Evolutionary conservation across 208 protist genomes (phyloP), one percentile per base, ranked within the genome.

Genomic region (Wallacemonas sp.): DNA sequence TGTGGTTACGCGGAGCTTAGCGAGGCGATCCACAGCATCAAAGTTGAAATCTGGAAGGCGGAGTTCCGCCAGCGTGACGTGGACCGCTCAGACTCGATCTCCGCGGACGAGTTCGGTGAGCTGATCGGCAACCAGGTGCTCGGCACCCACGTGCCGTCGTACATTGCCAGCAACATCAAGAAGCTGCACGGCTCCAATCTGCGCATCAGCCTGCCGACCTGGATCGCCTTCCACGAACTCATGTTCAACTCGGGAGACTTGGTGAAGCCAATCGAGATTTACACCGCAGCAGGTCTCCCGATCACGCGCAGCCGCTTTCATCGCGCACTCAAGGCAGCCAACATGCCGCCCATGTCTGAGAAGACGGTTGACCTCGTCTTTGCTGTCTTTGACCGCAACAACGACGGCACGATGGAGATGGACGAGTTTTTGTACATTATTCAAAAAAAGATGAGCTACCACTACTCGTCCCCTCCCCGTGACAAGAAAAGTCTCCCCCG

Each of bases 401-500:
- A 74, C 27, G 83, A 96, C 67, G 92, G 92, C 39, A 74, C 77
- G 19, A 70, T 96, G 67, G 80, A 92, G 49, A 87, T 92, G 19
- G 87, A 94, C 23, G 92, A 96, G 68, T 90, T 94, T 52, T 54
- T 95, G 0, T 85, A 63, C 48, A 76, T 96, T 26, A 92, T 96
- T 85, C 61, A 80, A 43, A 78, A 85, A 26, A 92, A 91, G 65
- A 76, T 89, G 29, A 80, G 32, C 5, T 95, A 91, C 61, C 83
- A 92, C 70, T 87, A 85, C 68, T 68, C 62, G 6, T 43, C 47
- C 4, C 43, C 61, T 2, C 33, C 61, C 19, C 72, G 71, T 21
- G 65, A 76, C 4, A 80, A 76, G 64, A 85, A 82, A 39, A 74
- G 63, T 57, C 67, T 94, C 23, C 73, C 79, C 36, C 55, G 43